Evolutionary conservation across 202 grass and related monocot species (phyloP), one percentile per base, ranked within the genome.

Genomic region (Alloteropsis angusta): DNA sequence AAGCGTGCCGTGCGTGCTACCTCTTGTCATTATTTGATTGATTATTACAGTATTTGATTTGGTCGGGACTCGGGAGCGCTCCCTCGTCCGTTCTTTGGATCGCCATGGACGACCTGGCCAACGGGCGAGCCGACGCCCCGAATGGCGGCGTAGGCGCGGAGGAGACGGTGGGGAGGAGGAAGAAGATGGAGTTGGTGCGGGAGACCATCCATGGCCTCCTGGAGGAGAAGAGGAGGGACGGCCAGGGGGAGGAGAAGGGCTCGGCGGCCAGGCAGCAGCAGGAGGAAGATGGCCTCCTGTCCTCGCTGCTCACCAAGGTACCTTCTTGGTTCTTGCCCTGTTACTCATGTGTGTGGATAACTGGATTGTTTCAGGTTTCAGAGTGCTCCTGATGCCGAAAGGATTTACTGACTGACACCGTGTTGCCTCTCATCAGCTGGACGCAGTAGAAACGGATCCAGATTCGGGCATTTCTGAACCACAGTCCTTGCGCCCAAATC

Each of bases 291-390:
- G 48, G 36, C 9, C 23, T 92, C 71, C 71, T 89, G n/a, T 82
- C 80, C 28, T 84, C 80, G 32, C 41, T 89, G 72, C 77, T 87
- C 42, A 75, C 72, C 68, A 82, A 89, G 90, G 90, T 89, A 80
- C n/a, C n/a, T n/a, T n/a, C n/a, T n/a, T n/a, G n/a, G n/a, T n/a
- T 26, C 57, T 0, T 36, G 1, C 39, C 9, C 26, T 11, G 35
- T 18, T 54, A 9, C 23, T 7, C 53, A 6, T 18, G 18, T 23
- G 25, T 52, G n/a, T n/a, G n/a, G n/a, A n/a, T n/a, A n/a, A n/a
- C 22, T 62, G 17, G 41, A 47, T 46, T 67, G 38, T 57, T 60
- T 79, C 76, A 28, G 17, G 13, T 26, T 84, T 32, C 18, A 38
- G 47, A 75, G 19, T 78, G 38, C 30, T 4, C 35, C 35, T 38